Conservation (phyloP, 805 yeast genomes). For the Saccharomycopsis capsularis region DNA sequence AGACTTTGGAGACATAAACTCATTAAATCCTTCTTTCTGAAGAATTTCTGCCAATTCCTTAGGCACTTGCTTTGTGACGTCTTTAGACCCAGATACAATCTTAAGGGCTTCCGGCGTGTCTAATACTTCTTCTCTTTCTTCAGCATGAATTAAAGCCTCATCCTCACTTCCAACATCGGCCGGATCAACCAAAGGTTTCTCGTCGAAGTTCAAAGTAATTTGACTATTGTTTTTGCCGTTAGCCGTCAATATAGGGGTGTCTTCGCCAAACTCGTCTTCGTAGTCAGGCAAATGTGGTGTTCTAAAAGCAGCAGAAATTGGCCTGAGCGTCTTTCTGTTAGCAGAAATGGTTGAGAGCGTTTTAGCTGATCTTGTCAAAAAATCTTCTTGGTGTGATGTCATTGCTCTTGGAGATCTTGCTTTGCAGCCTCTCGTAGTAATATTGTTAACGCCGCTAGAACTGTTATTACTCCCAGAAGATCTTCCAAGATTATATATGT, state of each 20-base stretch:
- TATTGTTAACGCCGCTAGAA: background rate
- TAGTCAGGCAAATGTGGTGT: slow-evolving; percentile 19
- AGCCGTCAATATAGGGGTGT: slow-evolving; percentile 15
- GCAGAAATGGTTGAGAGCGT: slow-evolving; percentile 15
- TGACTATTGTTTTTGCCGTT: slow-evolving; percentile 18
- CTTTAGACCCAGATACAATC: background rate
- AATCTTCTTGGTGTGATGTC: slow-evolving; percentile 16
- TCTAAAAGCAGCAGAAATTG: slow-evolving; percentile 19
- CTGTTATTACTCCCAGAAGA: slow-evolving; percentile 1
- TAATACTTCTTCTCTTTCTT: background rate
- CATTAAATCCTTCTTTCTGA: slow-evolving; percentile 13
- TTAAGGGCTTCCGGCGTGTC: background rate
- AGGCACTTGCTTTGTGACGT: slow-evolving; percentile 7
- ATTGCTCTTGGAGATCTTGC: slow-evolving; percentile 9
- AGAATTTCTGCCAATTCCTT: slow-evolving; percentile 10
- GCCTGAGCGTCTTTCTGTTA: slow-evolving; percentile 16
- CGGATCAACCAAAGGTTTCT: background rate
- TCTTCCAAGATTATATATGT: too few relatives aligned
- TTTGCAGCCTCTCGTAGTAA: background rate
- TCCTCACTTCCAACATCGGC: background rate
- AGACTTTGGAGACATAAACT: slow-evolving; percentile 6
- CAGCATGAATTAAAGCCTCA: background rate
- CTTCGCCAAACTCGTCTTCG: slow-evolving; percentile 17
- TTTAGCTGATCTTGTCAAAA: slow-evolving; percentile 17
- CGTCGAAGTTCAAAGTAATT: slow-evolving; percentile 18